Evolutionary conservation across 495 filamentous ascomycete species (phyloP), one percentile per base, ranked within the genome.

Genomic region (Podospora appendiculata): DNA sequence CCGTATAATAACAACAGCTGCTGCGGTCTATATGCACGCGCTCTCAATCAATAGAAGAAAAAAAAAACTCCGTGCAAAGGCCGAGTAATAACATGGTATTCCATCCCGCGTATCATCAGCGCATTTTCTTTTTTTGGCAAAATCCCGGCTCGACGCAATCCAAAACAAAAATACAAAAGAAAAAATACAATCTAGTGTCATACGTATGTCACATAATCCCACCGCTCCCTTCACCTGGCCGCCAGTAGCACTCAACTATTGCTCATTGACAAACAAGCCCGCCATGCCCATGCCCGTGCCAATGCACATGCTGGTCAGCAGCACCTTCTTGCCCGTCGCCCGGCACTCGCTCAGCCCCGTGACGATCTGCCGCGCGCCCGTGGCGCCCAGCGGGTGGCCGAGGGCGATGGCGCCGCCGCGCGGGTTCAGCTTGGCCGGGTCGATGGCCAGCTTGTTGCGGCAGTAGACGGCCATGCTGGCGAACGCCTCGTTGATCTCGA

Each of bases 391-490:
- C 4, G 88, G 88, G 67, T 93, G 88, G 36, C 88, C 88, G 2
- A 93, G 70, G 7, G 88, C 88, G 67, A 79, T 77, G 49, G 88
- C 88, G 55, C 88, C 88, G 48, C 88, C 88, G 42, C 89, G 76
- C 12, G 87, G 84, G 75, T 96, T 97, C 72, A 97, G 81, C 81
- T 96, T 96, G 61, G 79, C 71, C 54, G 78, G 81, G 56, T 93
- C 87, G 42, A 96, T 70, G 36, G 83, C 83, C 34, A 96, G 78
- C 51, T 76, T 82, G 51, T 92, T 76, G 16, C 86, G 65, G 72
- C 90, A 95, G 77, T 96, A 98, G 3, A 96, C 90, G 1, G 88
- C 91, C 92, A 98, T 98, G 32, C 84, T 89, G 25, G 92, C 93
- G 58, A 98, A 98, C 1, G 93, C 93, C 79, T 98, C 93, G 70